Conservation (phyloP, 208 protist genomes). For the Leishmania arabica region DNA sequence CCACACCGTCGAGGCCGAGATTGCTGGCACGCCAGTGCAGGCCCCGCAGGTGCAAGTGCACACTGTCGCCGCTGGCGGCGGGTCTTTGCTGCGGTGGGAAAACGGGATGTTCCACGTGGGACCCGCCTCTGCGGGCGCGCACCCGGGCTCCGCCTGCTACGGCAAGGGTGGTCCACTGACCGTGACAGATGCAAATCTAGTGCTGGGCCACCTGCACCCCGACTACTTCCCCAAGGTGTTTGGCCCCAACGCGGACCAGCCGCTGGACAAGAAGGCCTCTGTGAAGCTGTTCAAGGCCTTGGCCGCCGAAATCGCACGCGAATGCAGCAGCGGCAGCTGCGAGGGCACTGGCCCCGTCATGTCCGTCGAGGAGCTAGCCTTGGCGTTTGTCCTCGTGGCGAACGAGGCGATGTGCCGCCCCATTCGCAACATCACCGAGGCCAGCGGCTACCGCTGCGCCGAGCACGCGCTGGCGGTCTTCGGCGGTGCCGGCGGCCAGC, state of each 20-base stretch:
- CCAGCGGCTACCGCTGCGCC: constrained; percentile 84
- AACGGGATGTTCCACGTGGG: constrained; percentile 92
- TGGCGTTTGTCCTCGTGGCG: constrained; percentile 93
- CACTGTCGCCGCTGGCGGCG: constrained; percentile 97
- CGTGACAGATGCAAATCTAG: constrained; percentile 95
- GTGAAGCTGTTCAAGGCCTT: constrained; percentile 66
- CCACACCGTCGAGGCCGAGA: constrained; percentile 90
- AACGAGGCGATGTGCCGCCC: constrained; percentile 97
- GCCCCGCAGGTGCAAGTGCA: constrained; percentile 95
- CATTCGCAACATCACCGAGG: constrained; percentile 93
- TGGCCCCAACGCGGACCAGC: constrained; percentile 74
- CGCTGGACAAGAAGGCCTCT: constrained; percentile 60
- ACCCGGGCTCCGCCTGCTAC: constrained; percentile 95
- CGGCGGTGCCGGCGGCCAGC: constrained; percentile 94
- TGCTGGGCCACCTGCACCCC: constrained; percentile 91
- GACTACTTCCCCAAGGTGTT: constrained; percentile 96
- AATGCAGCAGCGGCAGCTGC: constrained; percentile 13
- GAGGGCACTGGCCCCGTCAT: constrained; percentile 24
- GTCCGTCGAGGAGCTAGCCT: constrained; percentile 86
- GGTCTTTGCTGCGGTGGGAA: constrained; percentile 91
- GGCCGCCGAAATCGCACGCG: constrained; percentile 50
- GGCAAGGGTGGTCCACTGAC: constrained; percentile 92
- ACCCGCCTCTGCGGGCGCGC: constrained; percentile 89
- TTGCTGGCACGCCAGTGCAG: constrained; percentile 88
- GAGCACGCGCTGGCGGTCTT: constrained; percentile 93